Evolutionary conservation across 371 early-diverging fungal genomes (phyloP), one percentile per base, ranked within the genome.

Genomic region (Mortierella sp.): DNA sequence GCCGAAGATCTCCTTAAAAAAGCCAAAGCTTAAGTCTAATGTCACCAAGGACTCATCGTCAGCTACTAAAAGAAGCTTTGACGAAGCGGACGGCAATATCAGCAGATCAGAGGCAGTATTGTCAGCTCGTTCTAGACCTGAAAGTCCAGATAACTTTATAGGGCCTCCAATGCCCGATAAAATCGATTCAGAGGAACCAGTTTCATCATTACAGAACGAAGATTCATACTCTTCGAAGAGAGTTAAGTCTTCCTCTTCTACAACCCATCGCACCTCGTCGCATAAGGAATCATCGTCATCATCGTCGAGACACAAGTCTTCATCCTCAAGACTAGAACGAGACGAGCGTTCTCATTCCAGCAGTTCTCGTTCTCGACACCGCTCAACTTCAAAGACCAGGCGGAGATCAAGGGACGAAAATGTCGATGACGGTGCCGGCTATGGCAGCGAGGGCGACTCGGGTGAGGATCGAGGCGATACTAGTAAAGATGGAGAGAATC

Each of bases 241-340:
- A 22, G 24, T n/a, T 15, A 62, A 50, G 19, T 40, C 55, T 11
- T 52, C 55, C 8, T 21, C 60, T 21, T 41, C 66, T 16, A 21
- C 43, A 22, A 22, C 62, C 10, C 62, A 38, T 45, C 62, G 62
- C 21, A 45, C 59, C 16, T 59, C 38, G n/a, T 32, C 40, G 36
- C 36, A 63, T 38, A 63, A 48, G 28, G 66, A 58, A 4, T 63
- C 67, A 15, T 15, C 59, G 1, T 63, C 67, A n/a, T 15, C 59
- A 11, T 68, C 64, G 9, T 68, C 65, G 15, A 43, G 45, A 16
- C 69, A 50, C 62, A 62, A 61, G 24, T 58, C 66, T 22, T 74
- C 75, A 11, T 61, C 72, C 2, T 65, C 72, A 22, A 47, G 65
- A 36, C 62, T 64, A 43, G 67, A 67, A 9, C 58, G 74, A 28